A percentile compares a stretch with the other conserved stretches of the same genome.
phyloP scores from a whole-genome alignment of 805 yeast genomes.

The Lachancea waltii region DNA sequence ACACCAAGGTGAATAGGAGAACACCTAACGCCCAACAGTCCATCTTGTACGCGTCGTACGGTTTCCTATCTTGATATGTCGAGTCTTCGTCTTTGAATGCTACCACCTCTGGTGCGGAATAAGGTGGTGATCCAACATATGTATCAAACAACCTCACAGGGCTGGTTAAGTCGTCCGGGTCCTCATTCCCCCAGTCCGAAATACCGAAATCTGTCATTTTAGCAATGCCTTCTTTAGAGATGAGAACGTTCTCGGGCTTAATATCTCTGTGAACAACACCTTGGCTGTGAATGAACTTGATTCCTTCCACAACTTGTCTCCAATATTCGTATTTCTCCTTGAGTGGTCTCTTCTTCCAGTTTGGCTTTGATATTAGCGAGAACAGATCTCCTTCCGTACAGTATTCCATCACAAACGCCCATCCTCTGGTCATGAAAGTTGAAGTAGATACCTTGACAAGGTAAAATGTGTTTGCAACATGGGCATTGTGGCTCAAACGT shows the following conservation, averaged over 20 bases:
- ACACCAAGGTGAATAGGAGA: constrained; percentile 52
- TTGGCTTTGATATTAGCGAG: constrained; percentile 45
- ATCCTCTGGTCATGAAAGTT: constrained; percentile 50
- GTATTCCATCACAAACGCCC: constrained; percentile 69
- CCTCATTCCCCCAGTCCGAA: constrained; percentile 54
- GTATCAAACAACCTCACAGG: constrained; percentile 35
- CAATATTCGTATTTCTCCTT: constrained; percentile 58
- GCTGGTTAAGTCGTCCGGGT: constrained; percentile 43
- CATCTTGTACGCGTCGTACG: constrained; percentile 59
- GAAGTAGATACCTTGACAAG: constrained; percentile 53
- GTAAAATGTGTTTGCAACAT: constrained; percentile 51
- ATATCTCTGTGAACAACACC: constrained; percentile 70
- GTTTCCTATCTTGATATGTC: constrained; percentile 24
- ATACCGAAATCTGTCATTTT: constrained; percentile 76
- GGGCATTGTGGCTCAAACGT: constrained; percentile 47
- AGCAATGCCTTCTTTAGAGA: constrained; percentile 54
- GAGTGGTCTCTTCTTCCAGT: constrained; percentile 50
- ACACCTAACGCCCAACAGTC: constrained; percentile 74
- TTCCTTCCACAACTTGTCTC: constrained; percentile 59
- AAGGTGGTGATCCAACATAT: constrained; percentile 75
- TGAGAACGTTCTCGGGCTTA: constrained; percentile 65
- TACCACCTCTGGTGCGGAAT: constrained; percentile 73
- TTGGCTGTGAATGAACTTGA: constrained; percentile 53
- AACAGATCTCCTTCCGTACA: constrained; percentile 60
- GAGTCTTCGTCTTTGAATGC: constrained; percentile 35